Percentiles rank a stretch among this genome's conserved stretches.
phyloP scores from a whole-genome alignment of 2,329 filamentous ascomycete species.

The Fusarium pseudograminearum region DNA sequence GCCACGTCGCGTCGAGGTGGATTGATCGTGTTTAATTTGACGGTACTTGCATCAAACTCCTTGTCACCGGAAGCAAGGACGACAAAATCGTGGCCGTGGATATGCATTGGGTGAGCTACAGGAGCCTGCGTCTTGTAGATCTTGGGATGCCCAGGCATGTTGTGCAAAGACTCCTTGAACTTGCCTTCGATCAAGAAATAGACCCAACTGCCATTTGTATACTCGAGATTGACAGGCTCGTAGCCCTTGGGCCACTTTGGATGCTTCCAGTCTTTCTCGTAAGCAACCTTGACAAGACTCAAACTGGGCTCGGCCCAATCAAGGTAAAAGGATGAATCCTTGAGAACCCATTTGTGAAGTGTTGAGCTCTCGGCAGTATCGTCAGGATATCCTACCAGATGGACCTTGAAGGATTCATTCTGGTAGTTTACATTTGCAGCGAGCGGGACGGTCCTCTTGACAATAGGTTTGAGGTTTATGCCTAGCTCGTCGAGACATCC shows the following conservation, averaged over 20 bases:
- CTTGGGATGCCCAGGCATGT: neutral
- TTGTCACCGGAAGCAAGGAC: neutral
- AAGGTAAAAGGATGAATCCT: slow-evolving; percentile 1
- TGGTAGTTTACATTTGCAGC: neutral
- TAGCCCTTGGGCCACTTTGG: neutral
- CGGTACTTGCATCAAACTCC: neutral
- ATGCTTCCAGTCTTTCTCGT: neutral
- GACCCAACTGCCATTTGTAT: slow-evolving; percentile 4
- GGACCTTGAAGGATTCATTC: neutral
- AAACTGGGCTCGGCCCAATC: slow-evolving; percentile 11
- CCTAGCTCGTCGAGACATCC: neutral
- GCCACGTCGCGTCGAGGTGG: neutral
- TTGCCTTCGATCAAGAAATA: slow-evolving; percentile 7
- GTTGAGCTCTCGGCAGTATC: neutral
- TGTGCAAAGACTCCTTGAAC: slow-evolving; percentile 3
- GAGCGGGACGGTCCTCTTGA: neutral
- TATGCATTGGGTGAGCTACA: neutral
- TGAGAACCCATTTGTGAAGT: slow-evolving; percentile 11
- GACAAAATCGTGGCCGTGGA: slow-evolving; percentile 3
- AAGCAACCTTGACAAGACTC: slow-evolving; percentile 9
- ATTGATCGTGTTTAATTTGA: neutral
- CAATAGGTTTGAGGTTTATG: neutral
- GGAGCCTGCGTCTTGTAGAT: slow-evolving; percentile 9
- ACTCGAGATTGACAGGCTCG: slow-evolving; percentile 2
- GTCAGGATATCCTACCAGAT: neutral